Base-by-base conservation (phyloP, 352 stramenopile species). In the Globisporangium spinosum region DNA sequence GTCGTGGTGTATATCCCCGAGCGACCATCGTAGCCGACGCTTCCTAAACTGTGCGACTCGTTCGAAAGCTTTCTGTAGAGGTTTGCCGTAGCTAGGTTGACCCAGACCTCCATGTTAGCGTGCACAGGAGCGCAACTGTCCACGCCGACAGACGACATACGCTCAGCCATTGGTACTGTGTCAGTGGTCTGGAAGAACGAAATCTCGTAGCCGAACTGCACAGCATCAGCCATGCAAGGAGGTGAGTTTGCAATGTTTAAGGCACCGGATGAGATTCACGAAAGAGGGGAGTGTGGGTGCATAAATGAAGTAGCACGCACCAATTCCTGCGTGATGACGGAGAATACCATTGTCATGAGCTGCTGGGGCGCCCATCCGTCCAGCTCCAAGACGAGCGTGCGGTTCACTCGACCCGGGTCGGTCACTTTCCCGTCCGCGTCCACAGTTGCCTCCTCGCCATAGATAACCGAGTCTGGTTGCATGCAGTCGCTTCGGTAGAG, bases 261-360 rank as follows among this genome's bases (percentile, higher is more conserved):
- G 7, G 9, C 17, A 55, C 1, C 29, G 17, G 7, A 32, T n/a
- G 3, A 9, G 23, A 58, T 32, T 40, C 10, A 40, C 34, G 34
- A 40, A 12, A 13, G 34, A 40, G 34, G 10, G 34, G 12, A 40
- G 49, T 7, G 27, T 40, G 13, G 1, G 13, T 35, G 6, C 53
- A 65, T 29, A 7, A 20, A 20, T 45, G 13, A 4, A 57, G 27
- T 8, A n/a, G 13, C 9, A 27, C 65, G 45, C 71, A 83, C 78
- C 68, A 86, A 32, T 68, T 88, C 79, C 32, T 79, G 70, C 0
- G 73, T 72, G 17, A 90, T 57, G 54, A 90, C 88, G 2, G 82
- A 64, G 20, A 85, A 73, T 10, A 85, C 62, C 34, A 80, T 65
- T 2, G 77, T 70, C 3, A 77, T 72, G 2, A 90, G 61, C 9